Evolutionary conservation across 1,139 yeast genomes (phyloP), one percentile per base, ranked within the genome.

Genomic region (Candida anutae): DNA sequence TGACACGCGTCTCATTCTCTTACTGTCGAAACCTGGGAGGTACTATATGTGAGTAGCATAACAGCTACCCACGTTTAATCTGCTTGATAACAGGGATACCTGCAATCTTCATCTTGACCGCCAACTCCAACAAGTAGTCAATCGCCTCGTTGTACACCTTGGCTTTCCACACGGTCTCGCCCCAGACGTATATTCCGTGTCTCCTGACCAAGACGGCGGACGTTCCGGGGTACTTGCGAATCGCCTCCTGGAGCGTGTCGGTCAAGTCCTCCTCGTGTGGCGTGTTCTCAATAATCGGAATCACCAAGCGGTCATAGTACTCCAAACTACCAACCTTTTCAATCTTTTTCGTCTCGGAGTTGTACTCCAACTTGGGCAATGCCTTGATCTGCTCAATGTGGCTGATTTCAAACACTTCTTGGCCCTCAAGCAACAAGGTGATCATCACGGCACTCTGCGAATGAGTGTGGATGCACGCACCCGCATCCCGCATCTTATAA

Each of bases 181-280:
- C 97, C 96, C 97, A 88, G 11, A 87, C 95, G 48, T 80, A 88
- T 23, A 88, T 79, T 1, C 98, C 98, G 46, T 88, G 98, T 48
- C 95, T 69, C 53, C 95, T 72, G 5, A 88, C 97, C 32, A 88
- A 63, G 1, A 88, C 88, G 0, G 97, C 96, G 5, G 87, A 72
- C 3, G 94, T 62, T 0, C 73, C 69, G 2, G 96, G 95, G 41
- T 84, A 80, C 13, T 69, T 61, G 15, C 45, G 55, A 32, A 87
- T 72, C 2, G 88, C 81, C 31, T 69, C 58, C 39, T 74, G 74
- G 28, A 88, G 61, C 14, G 76, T 62, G 18, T 70, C 81, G n/a
- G 80, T 74, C 42, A 88, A 63, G 38, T 85, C 87, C 48, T 84
- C 94, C 48, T 88, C 97, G 38, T 76, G 84, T 13, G 94, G 88